phyloP scores from a whole-genome alignment of 1,284 basidiomycete genomes.

The Leucoagaricus sp. region DNA sequence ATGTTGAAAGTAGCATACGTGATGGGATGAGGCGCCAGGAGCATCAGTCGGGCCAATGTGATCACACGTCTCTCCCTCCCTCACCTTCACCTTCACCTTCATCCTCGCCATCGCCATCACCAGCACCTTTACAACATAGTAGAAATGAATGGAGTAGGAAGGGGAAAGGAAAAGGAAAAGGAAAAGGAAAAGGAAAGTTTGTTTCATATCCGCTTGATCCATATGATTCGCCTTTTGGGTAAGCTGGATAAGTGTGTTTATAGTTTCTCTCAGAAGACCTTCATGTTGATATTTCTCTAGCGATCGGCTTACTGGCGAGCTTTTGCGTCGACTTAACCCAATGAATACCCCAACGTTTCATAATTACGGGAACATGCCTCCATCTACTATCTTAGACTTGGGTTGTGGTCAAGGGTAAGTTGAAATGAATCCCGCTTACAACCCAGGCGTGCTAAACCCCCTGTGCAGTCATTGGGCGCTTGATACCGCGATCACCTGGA shows the following conservation, averaged over 20 bases:
- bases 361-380: slow-evolving; percentile 49
- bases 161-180: slow-evolving; percentile 8
- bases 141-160: too few species aligned
- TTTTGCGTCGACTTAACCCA: slow-evolving; percentile 51
- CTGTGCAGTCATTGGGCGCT: slow-evolving; percentile 50
- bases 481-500: slow-evolving; percentile 61
- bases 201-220: slow-evolving; percentile 33
- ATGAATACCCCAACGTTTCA: slow-evolving; percentile 56
- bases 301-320: slow-evolving; percentile 51
- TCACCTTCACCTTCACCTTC: background rate
- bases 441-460: background rate
- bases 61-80: background rate
- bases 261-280: background rate
- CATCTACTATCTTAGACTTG: slow-evolving; percentile 60
- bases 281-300: slow-evolving; percentile 34
- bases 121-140: too few species aligned
- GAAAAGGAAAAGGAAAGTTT: slow-evolving; percentile 22
- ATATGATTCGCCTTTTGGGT: slow-evolving; percentile 53
- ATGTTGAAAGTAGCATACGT: background rate
- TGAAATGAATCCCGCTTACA: background rate
- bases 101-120: background rate
- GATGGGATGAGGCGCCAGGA: background rate
- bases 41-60: background rate
- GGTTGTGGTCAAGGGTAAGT: slow-evolving; percentile 64
- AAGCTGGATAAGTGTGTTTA: slow-evolving; percentile 56